Evolutionary conservation across 805 yeast species (phyloP).

Genomic region (Pichia paraexigua): DNA sequence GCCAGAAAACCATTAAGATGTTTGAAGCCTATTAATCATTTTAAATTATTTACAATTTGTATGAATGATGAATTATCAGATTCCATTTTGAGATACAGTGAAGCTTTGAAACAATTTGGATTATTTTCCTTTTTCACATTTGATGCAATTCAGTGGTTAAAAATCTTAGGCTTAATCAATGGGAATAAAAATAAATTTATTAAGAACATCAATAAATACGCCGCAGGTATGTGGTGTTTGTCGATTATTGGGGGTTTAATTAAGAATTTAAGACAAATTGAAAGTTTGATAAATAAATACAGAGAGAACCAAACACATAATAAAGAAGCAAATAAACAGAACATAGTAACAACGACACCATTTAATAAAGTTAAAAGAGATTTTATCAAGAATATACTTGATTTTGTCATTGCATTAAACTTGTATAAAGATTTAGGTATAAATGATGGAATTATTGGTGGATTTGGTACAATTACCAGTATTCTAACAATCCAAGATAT

Average conservation of each 20-base stretch:
- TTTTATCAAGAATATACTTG: conserved; percentile 70
- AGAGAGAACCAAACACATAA: conserved; percentile 13
- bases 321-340: conserved; percentile 2
- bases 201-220: conserved; percentile 44
- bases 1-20: conserved; percentile 74
- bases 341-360: conserved; percentile 33
- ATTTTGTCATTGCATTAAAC: conserved; percentile 66
- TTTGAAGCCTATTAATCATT: conserved; percentile 69
- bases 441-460: conserved; percentile 75
- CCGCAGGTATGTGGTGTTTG: conserved; percentile 69
- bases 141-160: conserved; percentile 57
- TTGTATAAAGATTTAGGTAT: conserved; percentile 50
- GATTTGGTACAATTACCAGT: conserved; percentile 80
- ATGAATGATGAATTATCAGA: conserved; percentile 66
- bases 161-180: conserved; percentile 49
- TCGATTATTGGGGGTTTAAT: conserved; percentile 59
- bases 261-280: conserved; percentile 47
- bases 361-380: conserved; percentile 44
- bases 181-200: conserved; percentile 15
- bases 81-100: conserved; percentile 41
- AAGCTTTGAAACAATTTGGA: conserved; percentile 49
- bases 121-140: conserved; percentile 55
- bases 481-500: conserved; percentile 65
- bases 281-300: conserved; percentile 30
- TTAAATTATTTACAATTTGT: conserved; percentile 60